Base-by-base conservation (phyloP, 306 rosid species). In the Hippophae gyantsensis region DNA sequence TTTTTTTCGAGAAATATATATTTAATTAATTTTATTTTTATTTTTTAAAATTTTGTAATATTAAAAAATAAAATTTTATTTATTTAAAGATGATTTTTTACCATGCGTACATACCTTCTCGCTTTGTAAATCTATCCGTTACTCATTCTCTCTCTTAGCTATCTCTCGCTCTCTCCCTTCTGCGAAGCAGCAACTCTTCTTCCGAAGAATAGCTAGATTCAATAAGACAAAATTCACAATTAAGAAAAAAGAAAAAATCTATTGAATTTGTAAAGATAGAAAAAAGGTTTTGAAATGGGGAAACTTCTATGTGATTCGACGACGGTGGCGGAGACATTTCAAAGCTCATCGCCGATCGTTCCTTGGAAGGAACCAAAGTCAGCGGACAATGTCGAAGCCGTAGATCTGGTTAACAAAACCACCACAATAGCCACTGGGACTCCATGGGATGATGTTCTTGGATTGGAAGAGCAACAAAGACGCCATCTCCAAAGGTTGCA, bases 401-500 rank as follows among this genome's bases (percentile, higher is more conserved):
- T 78, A 57, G 96, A 92, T 87, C 89, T 85, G 40, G 82, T 85
- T 8, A 71, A 75, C 58, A 80, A 78, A 57, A 51, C 74, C 0
- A 60, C 38, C n/a, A 54, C 56, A 6, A 62, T 66, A 13, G 43
- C 79, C 0, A 52, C 67, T 11, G 13, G 56, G 42, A 67, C 63
- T 26, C 79, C 89, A 3, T 92, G 98, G 98, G 96, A 86, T 7
- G 82, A 72, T 7, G 98, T 92, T n/a, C 61, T 78, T 7, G 98
- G 98, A 2, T 57, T 92, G 3, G 96, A 92, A 71, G 98, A 92
- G 12, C 87, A 82, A 81, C 98, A 92, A 73, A 48, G 95, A 54
- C 87, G 95, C 23, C 77, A 82, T 50, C 81, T 92, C 12, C 95
- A 80, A 75, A 69, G 70, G 70, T 92, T 92, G 12, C 81, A 87